Evolutionary conservation across 345 rosid species (phyloP), one percentile per base, ranked within the genome.

Genomic region (Citrus unshiu): DNA sequence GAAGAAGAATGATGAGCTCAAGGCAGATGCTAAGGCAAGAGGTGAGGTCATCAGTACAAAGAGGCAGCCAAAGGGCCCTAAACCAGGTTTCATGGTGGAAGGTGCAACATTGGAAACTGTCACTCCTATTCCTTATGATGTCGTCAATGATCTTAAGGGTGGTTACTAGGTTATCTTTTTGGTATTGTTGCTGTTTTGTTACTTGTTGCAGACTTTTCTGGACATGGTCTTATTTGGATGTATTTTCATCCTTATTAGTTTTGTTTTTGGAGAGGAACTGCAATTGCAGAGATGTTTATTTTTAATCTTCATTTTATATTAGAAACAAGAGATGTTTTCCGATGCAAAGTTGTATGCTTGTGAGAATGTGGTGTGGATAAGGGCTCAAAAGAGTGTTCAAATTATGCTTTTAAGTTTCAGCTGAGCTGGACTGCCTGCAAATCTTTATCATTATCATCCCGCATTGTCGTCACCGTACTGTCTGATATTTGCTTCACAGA

Each of bases 101-200:
- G 88, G 87, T 73, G 92, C 95, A 2, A 88, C 88, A 4, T 65
- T 91, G 77, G 95, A 91, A 81, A 91, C 95, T 18, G 90, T 91
- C 9, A 91, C 95, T 9, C 92, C 95, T 60, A 90, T 91, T 54
- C 95, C 95, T 4, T 91, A 91, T 18, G 95, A 91, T 86, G 95
- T 91, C 2, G 93, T 90, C 70, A 91, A 91, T 1, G 95, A 91
- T 76, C 95, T 91, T 57, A 91, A 91, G 87, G 95, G 95, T 9
- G 95, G 95, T 51, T 91, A 91, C 57, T 91, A 87, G 86, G 18
- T 39, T 49, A 19, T 67, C 18, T 56, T 54, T 51, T n/a, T 77
- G 49, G 25, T 77, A 30, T 73, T 74, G 56, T 46, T 75, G 27
- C 61, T 65, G 71, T 75, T 79, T 72, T 43, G 18, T 72, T 72